Percentiles rank a stretch among this genome's conserved stretches.
Evolutionary conservation across 2,329 filamentous ascomycete genomes (phyloP).

Genomic region (Colletotrichum sojae): DNA sequence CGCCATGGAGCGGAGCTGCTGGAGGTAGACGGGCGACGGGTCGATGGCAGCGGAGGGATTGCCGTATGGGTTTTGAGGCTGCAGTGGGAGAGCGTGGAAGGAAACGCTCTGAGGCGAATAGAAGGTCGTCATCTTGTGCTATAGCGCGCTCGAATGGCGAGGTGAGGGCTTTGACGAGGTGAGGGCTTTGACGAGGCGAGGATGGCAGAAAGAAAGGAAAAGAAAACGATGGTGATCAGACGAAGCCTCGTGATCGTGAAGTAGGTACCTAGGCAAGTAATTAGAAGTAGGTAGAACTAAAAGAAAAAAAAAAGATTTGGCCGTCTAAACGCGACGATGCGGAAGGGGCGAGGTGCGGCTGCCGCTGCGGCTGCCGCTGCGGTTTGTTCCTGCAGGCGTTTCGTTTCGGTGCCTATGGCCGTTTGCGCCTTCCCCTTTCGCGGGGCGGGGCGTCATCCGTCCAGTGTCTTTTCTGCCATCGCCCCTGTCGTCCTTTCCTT

Average conservation of each 20-base stretch:
- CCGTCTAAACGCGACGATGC: background rate
- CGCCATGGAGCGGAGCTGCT: constrained; percentile 41
- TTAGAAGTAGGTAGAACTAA: background rate
- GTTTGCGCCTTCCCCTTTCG: constrained; percentile 9
- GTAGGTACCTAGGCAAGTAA: too few species aligned
- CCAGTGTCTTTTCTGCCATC: background rate
- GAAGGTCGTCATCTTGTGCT: constrained; percentile 15
- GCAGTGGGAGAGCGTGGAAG: background rate
- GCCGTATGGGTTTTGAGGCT: constrained; percentile 27
- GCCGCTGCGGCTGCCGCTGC: background rate
- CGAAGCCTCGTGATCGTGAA: too few species aligned
- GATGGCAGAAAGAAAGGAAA: too few species aligned
- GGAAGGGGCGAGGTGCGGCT: background rate
- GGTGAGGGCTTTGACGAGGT: too few species aligned
- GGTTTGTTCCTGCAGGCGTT: constrained; percentile 16
- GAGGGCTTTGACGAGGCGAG: too few species aligned
- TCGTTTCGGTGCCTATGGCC: background rate
- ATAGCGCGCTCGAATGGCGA: too few species aligned
- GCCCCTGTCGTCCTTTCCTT: background rate
- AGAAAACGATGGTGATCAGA: too few species aligned
- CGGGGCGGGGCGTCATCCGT: background rate
- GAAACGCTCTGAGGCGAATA: background rate
- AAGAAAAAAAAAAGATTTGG: too few species aligned
- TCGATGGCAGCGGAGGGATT: constrained; percentile 36
- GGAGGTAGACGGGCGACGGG: constrained; percentile 42